Evolutionary conservation across 345 rosid genomes (phyloP), one percentile per base, ranked within the genome.

Genomic region (Noccaea bulbosa): DNA sequence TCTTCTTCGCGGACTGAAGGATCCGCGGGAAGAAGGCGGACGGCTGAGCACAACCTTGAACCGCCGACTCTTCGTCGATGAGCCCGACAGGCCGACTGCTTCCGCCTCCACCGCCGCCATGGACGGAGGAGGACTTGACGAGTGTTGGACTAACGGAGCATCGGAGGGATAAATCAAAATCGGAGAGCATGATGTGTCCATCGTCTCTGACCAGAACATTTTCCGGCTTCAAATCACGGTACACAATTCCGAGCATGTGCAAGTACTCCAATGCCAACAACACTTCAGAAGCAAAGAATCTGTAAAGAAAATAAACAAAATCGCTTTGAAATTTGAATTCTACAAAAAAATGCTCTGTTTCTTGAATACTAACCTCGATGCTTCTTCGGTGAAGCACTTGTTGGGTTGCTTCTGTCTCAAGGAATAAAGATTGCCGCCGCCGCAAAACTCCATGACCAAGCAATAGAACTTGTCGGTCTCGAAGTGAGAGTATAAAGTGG

Each of bases 221-320:
- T 74, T 93, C 97, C 47, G 96, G 98, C 78, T 93, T 93, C 70
- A 88, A 75, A 55, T 93, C 98, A 53, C 96, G 84, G 69, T 93
- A 93, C 2, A 93, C 98, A 8, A 93, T 86, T 20, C 98, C 98
- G 41, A 90, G 84, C 98, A 93, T 93, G 84, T 90, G 98, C 35
- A 93, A 77, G 51, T 93, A 93, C 78, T 90, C 97, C 14, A 93
- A 87, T 7, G 98, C 98, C 65, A 93, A 72, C 43, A 93, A 62
- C 76, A 93, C 92, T 79, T 93, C 98, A 17, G 93, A 88, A 49
- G 98, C 96, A 79, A 74, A 93, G 71, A 93, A 87, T 81, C 98
- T 90, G 84, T 51, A 30, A 27, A 27, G 30, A 27, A 27, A 27
- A 2, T 3, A 27, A 27, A 27, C 30, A 27, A 27, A 27, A 20